Percentiles rank a stretch among this genome's conserved stretches.
These are phyloP conservation scores for Leccinum boreale DNA, from an alignment of 768 basidiomycete genomes.

Conservation along the genomic window DNA sequence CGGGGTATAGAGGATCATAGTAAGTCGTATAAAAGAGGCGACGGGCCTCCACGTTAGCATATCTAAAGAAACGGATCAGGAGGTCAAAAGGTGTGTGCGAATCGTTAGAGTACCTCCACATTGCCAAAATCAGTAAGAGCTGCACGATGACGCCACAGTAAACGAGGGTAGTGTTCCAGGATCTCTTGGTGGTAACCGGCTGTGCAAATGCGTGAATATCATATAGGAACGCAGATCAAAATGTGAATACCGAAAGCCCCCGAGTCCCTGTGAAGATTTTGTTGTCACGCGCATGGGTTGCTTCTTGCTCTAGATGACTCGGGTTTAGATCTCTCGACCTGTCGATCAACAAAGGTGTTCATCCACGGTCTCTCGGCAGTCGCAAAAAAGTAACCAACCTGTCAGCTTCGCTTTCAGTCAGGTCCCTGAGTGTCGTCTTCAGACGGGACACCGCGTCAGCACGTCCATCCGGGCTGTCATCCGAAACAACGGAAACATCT, in stretches of 20 bases:
- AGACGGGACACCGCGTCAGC: constrained; percentile 56
- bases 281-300: constrained; percentile 42
- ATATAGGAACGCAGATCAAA: background rate
- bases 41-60: constrained; percentile 47
- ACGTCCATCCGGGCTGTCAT: constrained; percentile 31
- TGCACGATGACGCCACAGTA: constrained; percentile 43
- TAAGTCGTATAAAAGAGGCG: constrained; percentile 69
- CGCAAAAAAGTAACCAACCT: constrained; percentile 35
- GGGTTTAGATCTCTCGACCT: constrained; percentile 35
- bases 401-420: constrained; percentile 56
- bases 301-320: constrained; percentile 27
- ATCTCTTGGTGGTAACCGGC: constrained; percentile 15
- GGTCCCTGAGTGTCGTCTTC: constrained; percentile 53
- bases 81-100: constrained; percentile 4
- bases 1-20: constrained; percentile 75
- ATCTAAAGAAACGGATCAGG: constrained; percentile 28
- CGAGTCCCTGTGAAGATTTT: constrained; percentile 37
- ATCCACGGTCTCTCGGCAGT: constrained; percentile 3
- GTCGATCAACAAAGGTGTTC: constrained; percentile 4
- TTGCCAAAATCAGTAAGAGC: constrained; percentile 41
- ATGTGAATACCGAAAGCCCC: constrained; percentile 36
- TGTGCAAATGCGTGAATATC: constrained; percentile 14
- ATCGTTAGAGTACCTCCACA: constrained; percentile 52
- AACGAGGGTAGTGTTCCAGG: constrained; percentile 31
- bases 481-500: constrained; percentile 20